Conservation (phyloP, 2,329 filamentous ascomycete species). For the Beauveria sp. region DNA sequence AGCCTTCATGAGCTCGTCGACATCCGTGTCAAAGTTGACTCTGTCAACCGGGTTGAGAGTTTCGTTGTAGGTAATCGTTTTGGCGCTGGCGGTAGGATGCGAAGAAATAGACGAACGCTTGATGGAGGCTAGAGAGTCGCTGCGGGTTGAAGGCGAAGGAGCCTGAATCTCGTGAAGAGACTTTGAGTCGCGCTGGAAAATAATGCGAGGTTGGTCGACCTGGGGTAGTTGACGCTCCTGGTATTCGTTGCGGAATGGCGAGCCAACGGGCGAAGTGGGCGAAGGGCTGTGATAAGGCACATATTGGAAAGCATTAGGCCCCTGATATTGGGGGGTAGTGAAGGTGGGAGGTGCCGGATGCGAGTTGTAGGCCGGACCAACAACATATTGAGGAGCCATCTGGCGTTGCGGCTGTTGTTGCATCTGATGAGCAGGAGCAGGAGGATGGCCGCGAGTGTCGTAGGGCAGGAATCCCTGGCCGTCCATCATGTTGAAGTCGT, state of each 20-base stretch:
- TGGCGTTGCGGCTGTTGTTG: constrained; percentile 28
- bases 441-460: constrained; percentile 31
- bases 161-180: constrained; percentile 25
- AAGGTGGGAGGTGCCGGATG: constrained; percentile 33
- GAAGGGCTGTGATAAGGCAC: constrained; percentile 32
- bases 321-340: constrained; percentile 34
- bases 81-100: constrained; percentile 27
- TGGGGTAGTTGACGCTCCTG: constrained; percentile 22
- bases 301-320: constrained; percentile 37
- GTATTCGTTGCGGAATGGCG: constrained; percentile 27
- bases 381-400: constrained; percentile 40
- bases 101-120: constrained; percentile 11
- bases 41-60: constrained; percentile 39
- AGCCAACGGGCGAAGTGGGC: constrained; percentile 25
- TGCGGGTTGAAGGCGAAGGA: constrained; percentile 24
- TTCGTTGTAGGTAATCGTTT: constrained; percentile 38
- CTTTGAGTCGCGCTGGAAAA: constrained; percentile 21
- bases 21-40: constrained; percentile 68
- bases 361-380: constrained; percentile 34
- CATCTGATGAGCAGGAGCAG: constrained; percentile 27
- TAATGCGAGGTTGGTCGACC: constrained; percentile 18
- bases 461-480: constrained; percentile 39
- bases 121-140: constrained; percentile 25
- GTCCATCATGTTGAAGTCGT: constrained; percentile 43
- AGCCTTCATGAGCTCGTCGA: constrained; percentile 82